Percentiles rank a stretch among this genome's conserved stretches.
Evolutionary conservation across 352 stramenopile species (phyloP).

Genomic region (Pythium pyrilobum): DNA sequence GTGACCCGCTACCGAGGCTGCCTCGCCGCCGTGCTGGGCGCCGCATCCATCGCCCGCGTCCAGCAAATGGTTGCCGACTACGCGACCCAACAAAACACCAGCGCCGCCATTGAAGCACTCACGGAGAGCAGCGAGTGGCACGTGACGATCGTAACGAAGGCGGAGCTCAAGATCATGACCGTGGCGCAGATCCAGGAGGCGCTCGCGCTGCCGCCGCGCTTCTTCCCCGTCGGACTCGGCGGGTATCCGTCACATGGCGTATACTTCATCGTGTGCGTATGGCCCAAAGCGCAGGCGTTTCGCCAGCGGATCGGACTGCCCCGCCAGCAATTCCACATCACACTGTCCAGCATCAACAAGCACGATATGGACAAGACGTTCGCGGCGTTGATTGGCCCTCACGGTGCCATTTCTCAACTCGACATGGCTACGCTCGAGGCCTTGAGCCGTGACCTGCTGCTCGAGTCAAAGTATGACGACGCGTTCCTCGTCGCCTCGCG

Average conservation of each 20-base stretch:
- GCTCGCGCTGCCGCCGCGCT: constrained; percentile 19
- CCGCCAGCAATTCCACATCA: constrained; percentile 50
- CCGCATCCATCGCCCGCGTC: neutral
- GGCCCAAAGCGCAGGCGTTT: constrained; percentile 45
- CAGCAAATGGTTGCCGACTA: constrained; percentile 8
- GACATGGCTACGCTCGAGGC: constrained; percentile 23
- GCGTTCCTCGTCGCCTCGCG: constrained; percentile 2
- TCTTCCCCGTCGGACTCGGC: constrained; percentile 43
- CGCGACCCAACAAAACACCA: neutral
- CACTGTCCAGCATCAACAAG: constrained; percentile 33
- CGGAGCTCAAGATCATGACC: constrained; percentile 28
- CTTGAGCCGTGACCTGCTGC: constrained; percentile 18
- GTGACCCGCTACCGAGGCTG: constrained; percentile 22
- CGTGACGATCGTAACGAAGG: constrained; percentile 55
- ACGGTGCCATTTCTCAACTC: constrained; percentile 9
- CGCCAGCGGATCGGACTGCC: constrained; percentile 33
- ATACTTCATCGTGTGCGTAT: constrained; percentile 57
- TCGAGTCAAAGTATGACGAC: constrained; percentile 14
- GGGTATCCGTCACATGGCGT: constrained; percentile 17
- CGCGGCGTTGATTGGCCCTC: constrained; percentile 6
- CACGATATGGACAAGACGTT: constrained; percentile 51
- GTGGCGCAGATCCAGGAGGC: constrained; percentile 22
- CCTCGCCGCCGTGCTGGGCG: constrained; percentile 8
- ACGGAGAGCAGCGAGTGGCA: constrained; percentile 31
- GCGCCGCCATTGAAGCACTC: neutral